Conservation (phyloP, 2,329 filamentous ascomycete species). For the Colletotrichum chlorophyti region DNA sequence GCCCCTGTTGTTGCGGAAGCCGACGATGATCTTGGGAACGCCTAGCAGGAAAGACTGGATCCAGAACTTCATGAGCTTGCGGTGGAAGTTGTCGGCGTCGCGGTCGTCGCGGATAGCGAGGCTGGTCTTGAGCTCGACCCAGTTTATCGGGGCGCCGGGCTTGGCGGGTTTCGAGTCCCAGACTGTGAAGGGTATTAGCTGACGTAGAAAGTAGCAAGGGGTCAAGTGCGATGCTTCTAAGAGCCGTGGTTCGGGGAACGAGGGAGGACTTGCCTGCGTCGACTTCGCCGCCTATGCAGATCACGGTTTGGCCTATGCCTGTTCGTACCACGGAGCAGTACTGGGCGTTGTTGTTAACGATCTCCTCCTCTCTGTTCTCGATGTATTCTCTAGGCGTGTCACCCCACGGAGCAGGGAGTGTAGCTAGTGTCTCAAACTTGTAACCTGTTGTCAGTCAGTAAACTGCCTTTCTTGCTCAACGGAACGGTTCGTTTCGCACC, state of each 20-base stretch:
- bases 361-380: constrained; percentile 71
- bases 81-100: constrained; percentile 79
- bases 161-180: constrained; percentile 81
- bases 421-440: constrained; percentile 90
- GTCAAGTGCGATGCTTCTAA: neutral
- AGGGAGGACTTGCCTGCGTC: constrained; percentile 71
- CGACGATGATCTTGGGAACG: constrained; percentile 89
- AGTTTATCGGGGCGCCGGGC: constrained; percentile 76
- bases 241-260: neutral
- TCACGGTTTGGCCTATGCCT: constrained; percentile 75
- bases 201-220: no score
- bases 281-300: constrained; percentile 92
- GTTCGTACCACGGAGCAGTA: constrained; percentile 96
- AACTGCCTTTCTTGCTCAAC: constrained; percentile 1
- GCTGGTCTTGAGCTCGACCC: constrained; percentile 95
- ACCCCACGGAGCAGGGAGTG: constrained; percentile 78
- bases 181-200: constrained; percentile 49
- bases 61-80: constrained; percentile 95
- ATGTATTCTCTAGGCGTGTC: constrained; percentile 78
- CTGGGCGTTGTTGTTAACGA: constrained; percentile 89
- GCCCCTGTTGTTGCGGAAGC: constrained; percentile 79
- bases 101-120: constrained; percentile 71
- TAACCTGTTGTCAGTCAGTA: constrained; percentile 69
- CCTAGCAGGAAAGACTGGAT: constrained; percentile 94
- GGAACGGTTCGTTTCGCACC: constrained; percentile 54